phyloP scores from a whole-genome alignment of 2,329 filamentous ascomycete species.

The Hysterium pulicare region DNA sequence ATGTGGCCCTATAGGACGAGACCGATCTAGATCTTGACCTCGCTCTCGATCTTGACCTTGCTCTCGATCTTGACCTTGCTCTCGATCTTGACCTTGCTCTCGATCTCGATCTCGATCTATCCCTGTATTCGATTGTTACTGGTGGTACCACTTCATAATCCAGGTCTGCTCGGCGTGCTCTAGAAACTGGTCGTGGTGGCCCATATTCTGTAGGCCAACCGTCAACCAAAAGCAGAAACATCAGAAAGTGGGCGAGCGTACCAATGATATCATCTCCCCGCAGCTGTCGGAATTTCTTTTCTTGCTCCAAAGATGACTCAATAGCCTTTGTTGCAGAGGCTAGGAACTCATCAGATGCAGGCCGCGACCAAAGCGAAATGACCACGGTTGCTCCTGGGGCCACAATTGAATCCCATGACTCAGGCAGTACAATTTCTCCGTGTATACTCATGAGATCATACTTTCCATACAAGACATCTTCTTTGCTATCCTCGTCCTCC shows the following conservation, averaged over 20 bases:
- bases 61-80: not conserved
- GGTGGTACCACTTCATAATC: no score
- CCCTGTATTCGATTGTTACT: no score
- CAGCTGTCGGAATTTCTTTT: no score
- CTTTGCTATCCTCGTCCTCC: constrained; percentile 2
- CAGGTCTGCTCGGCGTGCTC: no score
- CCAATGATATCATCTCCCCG: no score
- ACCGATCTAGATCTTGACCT: not conserved
- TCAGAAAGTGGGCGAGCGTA: no score
- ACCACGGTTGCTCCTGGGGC: constrained; percentile 2
- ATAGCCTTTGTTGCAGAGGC: no score
- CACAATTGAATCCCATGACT: constrained; percentile 16
- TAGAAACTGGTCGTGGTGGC: no score
- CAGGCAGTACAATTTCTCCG: constrained; percentile 16
- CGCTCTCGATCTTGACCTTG: not conserved
- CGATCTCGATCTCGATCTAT: not conserved
- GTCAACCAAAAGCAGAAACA: no score
- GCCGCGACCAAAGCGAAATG: constrained; percentile 3
- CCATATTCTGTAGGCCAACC: no score
- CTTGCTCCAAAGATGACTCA: no score
- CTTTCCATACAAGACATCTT: constrained; percentile 10
- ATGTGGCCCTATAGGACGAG: not conserved
- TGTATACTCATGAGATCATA: constrained; percentile 13
- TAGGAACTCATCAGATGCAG: no score
- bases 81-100: not conserved